Base-by-base conservation (phyloP, 139 green algal species). In the Astrephomene gubernaculifera region DNA sequence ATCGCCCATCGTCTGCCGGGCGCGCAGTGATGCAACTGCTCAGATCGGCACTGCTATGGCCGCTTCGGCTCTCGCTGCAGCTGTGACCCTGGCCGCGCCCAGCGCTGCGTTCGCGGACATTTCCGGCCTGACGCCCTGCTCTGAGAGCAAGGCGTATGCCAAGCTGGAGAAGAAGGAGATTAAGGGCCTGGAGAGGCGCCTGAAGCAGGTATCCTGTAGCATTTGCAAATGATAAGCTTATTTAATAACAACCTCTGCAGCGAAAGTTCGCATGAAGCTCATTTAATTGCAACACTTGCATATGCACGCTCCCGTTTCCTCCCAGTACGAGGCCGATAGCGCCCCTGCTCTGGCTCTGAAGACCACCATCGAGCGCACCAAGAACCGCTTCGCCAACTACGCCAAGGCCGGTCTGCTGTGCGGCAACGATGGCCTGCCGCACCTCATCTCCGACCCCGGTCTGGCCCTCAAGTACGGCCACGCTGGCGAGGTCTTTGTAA, bases 361-460 rank as follows among this genome's bases (percentile, higher is more conserved):
- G 74, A 97, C 96, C 86, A 99, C 95, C 90, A 98, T 98, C 25
- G 94, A 97, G 83, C 95, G 95, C 87, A 99, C 97, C 64, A 93
- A 99, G 90, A 92, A 90, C 71, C 94, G 97, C 70, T 99, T 99
- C 85, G 93, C 90, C 38, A 97, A 95, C 87, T 99, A 99, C 92
- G 95, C 83, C 36, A 95, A 95, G 81, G 83, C 94, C 53, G 94
- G 95, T 71, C 93, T 99, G 88, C 97, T 99, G 82, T 99, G 97
- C 94, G 97, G 97, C 80, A 94, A 93, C 54, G 97, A 99, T 82
- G 97, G 97, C 52, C 94, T 99, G 69, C 97, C 97, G 27, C 97
- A 99, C 92, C 93, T 99, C 64, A 99, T 99, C 81, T 93, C 97
- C 44, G 97, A 99, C 94, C 97, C 97, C 44, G 96, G 97, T 39